Evolutionary conservation across 495 filamentous ascomycete species (phyloP), one percentile per base, ranked within the genome.

Genomic region (Penicillium nucicola): DNA sequence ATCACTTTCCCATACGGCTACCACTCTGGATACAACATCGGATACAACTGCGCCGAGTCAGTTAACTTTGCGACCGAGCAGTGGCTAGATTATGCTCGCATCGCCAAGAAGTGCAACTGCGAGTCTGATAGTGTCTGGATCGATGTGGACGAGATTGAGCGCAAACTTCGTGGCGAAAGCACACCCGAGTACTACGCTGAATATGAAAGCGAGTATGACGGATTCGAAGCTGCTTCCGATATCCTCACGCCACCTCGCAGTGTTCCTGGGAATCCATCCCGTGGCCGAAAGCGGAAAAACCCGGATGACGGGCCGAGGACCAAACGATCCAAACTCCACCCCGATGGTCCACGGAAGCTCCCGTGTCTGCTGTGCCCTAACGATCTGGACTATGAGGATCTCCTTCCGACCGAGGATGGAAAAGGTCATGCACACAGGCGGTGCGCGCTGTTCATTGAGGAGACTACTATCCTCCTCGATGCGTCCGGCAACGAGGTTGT

Each of bases 1-100:
- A 96, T 99, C 50, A 99, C 93, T 0, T 99, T 93, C 62, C 93
- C 93, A 0, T 97, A 97, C 53, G 93, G 93, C 19, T 99, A 99
- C 67, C 93, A 99, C 61, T 99, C 93, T 8, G 93, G 93, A 9
- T 99, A 92, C 67, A 99, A 99, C 56, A 71, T 99, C 30, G 93
- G 95, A 11, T 99, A 99, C 69, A 99, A 99, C 66, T 99, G 93
- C 67, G 93, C 93, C 28, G 93, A 99, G 64, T 96, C 93, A 2
- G 93, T 99, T 68, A 99, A 99, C 67, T 99, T 99, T 68, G 93
- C 92, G 14, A 84, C 92, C 10, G 90, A 96, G 53, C 82, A 87
- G 34, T 99, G 93, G 93, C 69, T 99, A 30, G 81, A 93, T 18
- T 96, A 91, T 75, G 93, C 89, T n/a, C 85, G 87, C 49, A 88